Evolutionary conservation across 306 rosid genomes (phyloP).

Genomic region (Trifolium pratense): DNA sequence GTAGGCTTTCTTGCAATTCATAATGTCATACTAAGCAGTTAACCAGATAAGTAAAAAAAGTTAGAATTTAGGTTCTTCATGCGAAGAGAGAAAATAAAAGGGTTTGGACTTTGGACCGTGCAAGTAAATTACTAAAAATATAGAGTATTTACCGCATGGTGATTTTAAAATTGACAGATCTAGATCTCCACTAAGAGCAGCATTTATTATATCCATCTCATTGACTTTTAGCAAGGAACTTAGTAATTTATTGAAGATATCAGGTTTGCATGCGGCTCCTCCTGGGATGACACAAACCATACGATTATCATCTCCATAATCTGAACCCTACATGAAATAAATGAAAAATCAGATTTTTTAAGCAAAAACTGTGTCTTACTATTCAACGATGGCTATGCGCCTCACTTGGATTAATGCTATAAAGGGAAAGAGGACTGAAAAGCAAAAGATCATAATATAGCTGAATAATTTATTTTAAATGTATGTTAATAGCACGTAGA

Average conservation of each 20-base stretch:
- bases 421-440: conserved; percentile 13
- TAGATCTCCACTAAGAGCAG: conserved; percentile 72
- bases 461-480: conserved; percentile 25
- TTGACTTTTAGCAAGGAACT: conserved; percentile 59
- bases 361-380: conserved; percentile 16
- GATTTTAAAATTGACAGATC: conserved; percentile 69
- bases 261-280: conserved; percentile 52
- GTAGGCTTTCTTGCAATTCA: conserved; percentile 23
- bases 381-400: not conserved
- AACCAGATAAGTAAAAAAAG: not conserved
- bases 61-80: conserved; percentile 10
- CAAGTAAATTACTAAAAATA: conserved; percentile 34
- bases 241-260: conserved; percentile 52
- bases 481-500: conserved; percentile 15
- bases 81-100: conserved; percentile 15
- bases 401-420: conserved; percentile 6
- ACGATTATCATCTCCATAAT: conserved; percentile 58
- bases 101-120: not conserved
- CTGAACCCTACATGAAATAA: conserved; percentile 55
- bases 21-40: conserved; percentile 24
- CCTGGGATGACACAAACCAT: conserved; percentile 72
- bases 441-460: not conserved
- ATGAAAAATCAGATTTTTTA: conserved; percentile 15
- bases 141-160: conserved; percentile 66
- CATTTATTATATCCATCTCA: conserved; percentile 67